Evolutionary conservation across 495 filamentous ascomycete genomes (phyloP), one percentile per base, ranked within the genome.

Genomic region (Tuber borchii): DNA sequence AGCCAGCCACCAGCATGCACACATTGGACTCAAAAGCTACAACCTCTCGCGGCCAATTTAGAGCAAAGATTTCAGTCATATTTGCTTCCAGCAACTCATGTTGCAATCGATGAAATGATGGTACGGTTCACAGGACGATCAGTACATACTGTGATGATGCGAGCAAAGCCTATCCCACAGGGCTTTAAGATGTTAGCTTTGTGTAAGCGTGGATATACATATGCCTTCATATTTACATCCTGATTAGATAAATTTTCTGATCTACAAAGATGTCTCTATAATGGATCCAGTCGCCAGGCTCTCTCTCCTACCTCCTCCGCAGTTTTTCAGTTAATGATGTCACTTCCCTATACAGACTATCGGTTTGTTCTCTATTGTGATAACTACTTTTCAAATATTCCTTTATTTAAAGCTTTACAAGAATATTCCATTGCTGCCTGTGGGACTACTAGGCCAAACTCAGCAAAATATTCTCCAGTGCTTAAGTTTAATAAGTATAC

Each of bases 311-410:
- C 69, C 12, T 74, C 42, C 10, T 69, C 0, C 2, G 26, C 22
- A 4, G 68, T 71, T 19, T 77, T 44, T 42, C 34, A 71, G 31
- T 37, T 70, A 0, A 34, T 65, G 2, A 51, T 65, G 31, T 31
- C 44, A 20, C 31, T 74, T n/a, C 61, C 40, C 4, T 42, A 5
- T 70, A 74, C 20, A 19, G 10, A 10, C 10, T 10, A 56, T 56
- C 43, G 39, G 6, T 70, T 77, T 68, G 44, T 73, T 68, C 39
- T 77, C 9, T 77, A 71, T 20, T 77, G 65, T 26, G 72, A 77
- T 65, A 77, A 74, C 39, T 77, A 73, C n/a, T 74, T 77, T 45
- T 69, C 75, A 0, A 69, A 73, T 68, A 68, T 77, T 4, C 10
- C 44, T 14, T 20, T 74, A 10, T 77, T 74, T 9, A 12, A 12